phyloP scores from a whole-genome alignment of 2,329 filamentous ascomycete species.

The Colletotrichum australisinense region DNA sequence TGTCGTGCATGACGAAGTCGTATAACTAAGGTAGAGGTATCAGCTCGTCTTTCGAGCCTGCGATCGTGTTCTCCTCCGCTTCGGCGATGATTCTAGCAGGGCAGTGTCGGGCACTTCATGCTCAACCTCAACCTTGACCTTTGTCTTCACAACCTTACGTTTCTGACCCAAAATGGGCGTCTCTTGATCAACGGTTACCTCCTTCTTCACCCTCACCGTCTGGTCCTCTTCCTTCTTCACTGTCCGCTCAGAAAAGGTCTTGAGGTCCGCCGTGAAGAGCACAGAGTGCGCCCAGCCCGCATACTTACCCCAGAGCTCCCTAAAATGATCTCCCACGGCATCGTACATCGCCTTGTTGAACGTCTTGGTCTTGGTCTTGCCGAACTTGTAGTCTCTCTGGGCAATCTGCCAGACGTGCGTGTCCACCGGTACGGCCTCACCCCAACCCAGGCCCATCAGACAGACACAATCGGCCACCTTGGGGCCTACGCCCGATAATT shows the following conservation, averaged over 20 bases:
- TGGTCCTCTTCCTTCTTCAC: slow-evolving; percentile 41
- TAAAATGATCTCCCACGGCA: slow-evolving; percentile 90
- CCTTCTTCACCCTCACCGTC: slow-evolving; percentile 38
- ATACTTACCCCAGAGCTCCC: slow-evolving; percentile 89
- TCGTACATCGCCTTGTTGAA: slow-evolving; percentile 91
- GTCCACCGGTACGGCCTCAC: slow-evolving; percentile 93
- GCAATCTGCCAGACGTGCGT: slow-evolving; percentile 99
- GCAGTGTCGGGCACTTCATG: background rate
- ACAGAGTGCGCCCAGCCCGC: slow-evolving; percentile 99
- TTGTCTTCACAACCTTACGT: slow-evolving; percentile 34
- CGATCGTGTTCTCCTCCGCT: slow-evolving; percentile 34
- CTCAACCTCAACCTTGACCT: slow-evolving; percentile 34
- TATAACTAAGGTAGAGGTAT: background rate
- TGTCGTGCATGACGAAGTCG: background rate
- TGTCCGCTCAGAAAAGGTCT: slow-evolving; percentile 80
- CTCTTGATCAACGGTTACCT: slow-evolving; percentile 45
- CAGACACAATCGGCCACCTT: slow-evolving; percentile 98
- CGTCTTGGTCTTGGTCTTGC: slow-evolving; percentile 83
- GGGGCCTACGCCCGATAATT: slow-evolving; percentile 89
- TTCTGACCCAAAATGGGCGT: slow-evolving; percentile 31
- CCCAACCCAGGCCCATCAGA: slow-evolving; percentile 96
- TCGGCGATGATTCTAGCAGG: slow-evolving; percentile 12
- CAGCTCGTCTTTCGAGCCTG: slow-evolving; percentile 10
- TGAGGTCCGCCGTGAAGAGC: slow-evolving; percentile 92
- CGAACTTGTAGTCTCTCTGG: slow-evolving; percentile 93